phyloP scores from a whole-genome alignment of 345 rosid genomes.

The Sonneratia alba region DNA sequence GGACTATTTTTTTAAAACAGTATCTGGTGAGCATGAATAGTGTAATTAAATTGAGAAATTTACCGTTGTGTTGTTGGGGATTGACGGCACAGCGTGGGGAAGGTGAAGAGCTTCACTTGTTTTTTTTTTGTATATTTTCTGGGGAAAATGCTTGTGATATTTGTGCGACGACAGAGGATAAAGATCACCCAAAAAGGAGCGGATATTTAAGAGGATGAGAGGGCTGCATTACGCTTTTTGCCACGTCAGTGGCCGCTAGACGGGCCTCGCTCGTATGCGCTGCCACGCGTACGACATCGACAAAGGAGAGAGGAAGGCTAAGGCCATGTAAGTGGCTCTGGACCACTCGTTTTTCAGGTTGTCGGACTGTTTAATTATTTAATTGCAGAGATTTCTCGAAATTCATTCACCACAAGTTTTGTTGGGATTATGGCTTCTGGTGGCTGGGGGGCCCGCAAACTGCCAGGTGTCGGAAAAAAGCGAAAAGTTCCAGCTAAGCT shows the following conservation, averaged over 20 bases:
- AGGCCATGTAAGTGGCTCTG: background rate
- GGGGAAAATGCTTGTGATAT: background rate
- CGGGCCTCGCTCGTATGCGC: background rate
- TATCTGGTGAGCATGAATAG: too few species aligned
- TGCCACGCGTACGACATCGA: constrained; percentile 4
- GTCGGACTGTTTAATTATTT: background rate
- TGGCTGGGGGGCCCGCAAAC: background rate
- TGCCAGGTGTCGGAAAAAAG: background rate
- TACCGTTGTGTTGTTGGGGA: too few species aligned
- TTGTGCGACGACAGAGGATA: background rate
- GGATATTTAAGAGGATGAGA: background rate
- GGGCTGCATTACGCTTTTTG: constrained; percentile 21
- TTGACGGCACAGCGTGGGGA: background rate
- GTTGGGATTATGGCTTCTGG: background rate
- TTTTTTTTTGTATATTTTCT: too few species aligned
- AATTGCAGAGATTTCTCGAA: background rate
- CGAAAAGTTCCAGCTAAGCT: background rate
- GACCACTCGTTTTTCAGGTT: constrained; percentile 1
- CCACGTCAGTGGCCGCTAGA: constrained; percentile 1
- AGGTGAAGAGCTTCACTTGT: too few species aligned
- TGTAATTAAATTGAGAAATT: too few species aligned
- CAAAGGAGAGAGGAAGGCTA: background rate
- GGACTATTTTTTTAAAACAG: too few species aligned
- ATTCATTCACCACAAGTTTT: background rate
- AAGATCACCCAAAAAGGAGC: background rate